Base-by-base conservation (phyloP, 257 asterid species). In the Voacanga thouarsii region DNA sequence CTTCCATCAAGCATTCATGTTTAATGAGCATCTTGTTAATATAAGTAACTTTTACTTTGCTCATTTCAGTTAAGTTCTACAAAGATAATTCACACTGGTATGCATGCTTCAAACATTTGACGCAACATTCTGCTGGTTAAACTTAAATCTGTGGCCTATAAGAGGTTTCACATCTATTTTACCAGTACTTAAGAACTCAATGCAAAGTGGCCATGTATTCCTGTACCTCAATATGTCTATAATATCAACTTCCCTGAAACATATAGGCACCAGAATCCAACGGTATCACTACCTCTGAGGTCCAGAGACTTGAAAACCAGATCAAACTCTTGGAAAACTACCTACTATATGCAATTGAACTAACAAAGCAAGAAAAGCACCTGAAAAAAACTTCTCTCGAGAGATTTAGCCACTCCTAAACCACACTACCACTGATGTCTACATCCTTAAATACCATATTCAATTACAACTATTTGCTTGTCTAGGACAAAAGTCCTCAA, bases 171-270 rank as follows among this genome's bases (percentile, higher is more conserved):
- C 98, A 18, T 93, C 96, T 49, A 93, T 90, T 88, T 93, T 95
- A 7, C 98, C 97, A 39, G 90, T 95, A 84, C 78, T 85, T 57
- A 95, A 76, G 77, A 95, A 89, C 74, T 93, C 99, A 1, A 93
- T 81, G 90, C 98, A 95, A 79, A 90, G 82, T 0, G 98, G 98
- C 98, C 99, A 93, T 3, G 98, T 95, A 85, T 95, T 95, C 82
- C 87, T 91, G 89, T 95, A 95, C 26, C 98, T 91, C 82, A 93
- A 95, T 87, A 95, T 83, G 39, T 98, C 99, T 14, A 95, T 83
- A 66, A 95, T 89, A 63, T 95, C 99, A 1, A 95, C 92, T 88
- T 95, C 99, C 91, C 99, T 93, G 86, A 18, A 65, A 70, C 60
- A 57, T 67, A 30, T n/a, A 18, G 68, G 26, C 24, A 61, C 21